Evolutionary conservation across 2,329 filamentous ascomycete genomes (phyloP), one percentile per base, ranked within the genome.

Genomic region (Sodiomyces alkalinus): DNA sequence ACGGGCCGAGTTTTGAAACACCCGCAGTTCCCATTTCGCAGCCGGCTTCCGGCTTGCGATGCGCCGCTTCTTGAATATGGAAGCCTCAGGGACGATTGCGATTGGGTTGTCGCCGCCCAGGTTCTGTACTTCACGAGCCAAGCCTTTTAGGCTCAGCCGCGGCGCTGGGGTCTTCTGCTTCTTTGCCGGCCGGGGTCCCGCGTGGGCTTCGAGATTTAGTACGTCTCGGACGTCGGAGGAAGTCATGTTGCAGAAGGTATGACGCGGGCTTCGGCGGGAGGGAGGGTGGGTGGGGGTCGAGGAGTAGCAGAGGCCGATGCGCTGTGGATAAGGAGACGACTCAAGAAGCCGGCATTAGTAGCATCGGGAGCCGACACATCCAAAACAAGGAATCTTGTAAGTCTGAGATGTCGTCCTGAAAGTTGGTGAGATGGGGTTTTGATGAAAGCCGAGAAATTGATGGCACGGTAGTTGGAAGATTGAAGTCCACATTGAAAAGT

Each of bases 161-260:
- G 74, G 68, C 26, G 65, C 68, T 11, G 65, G 59, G 6, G 69
- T 59, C 49, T 80, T 85, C 43, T 77, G 73, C 49, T 87, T 86
- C 58, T 90, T 92, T 23, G 68, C 56, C 22, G 74, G 71, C 37
- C 76, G 58, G 30, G 60, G 46, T 28, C 54, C 57, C 28, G 57
- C 44, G 28, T 55, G 43, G 35, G 59, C 55, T 18, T 74, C 75
- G 48, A 92, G 63, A 52, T 86, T 82, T 46, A 92, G 73, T 48
- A 92, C 81, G 51, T 92, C 83, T 58, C 80, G 82, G 42, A 92
- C 72, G 63, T 92, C 83, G 51, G 74, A 69, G 37, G 77, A 77
- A 35, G 76, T 65, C 75, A 81, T 81, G 44, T 61, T 44, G 39
- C 38, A 32, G 40, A 33, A 34, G 38, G 30, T 28, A 11, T 15